Conservation (phyloP, 345 rosid genomes). For the Abelmoschus esculentus region DNA sequence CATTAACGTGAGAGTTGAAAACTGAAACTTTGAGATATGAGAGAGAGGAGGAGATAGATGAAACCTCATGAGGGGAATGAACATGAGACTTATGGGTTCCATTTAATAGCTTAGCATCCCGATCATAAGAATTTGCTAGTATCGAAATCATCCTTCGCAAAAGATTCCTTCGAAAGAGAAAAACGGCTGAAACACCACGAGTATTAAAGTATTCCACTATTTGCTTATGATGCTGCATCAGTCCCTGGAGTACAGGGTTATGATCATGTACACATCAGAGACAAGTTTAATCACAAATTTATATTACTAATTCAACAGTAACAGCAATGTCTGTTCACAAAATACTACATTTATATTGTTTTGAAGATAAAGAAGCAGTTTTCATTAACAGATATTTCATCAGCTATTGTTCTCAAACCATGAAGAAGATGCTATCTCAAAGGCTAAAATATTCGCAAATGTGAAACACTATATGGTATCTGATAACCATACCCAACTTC, state of each 20-base stretch:
- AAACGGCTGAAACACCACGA: conserved; percentile 79
- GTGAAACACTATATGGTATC: neutral
- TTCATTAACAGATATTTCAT: neutral
- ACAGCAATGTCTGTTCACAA: neutral
- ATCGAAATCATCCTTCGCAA: conserved; percentile 87
- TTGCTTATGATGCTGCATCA: conserved; percentile 75
- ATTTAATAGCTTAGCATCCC: conserved; percentile 61
- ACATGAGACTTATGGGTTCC: conserved; percentile 98
- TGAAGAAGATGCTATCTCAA: neutral
- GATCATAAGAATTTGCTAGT: conserved; percentile 88
- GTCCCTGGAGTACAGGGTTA: conserved; percentile 45
- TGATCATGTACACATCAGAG: neutral
- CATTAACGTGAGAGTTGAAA: conserved; percentile 12
- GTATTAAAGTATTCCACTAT: conserved; percentile 81
- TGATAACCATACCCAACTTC: too few species aligned
- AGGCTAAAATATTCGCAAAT: neutral
- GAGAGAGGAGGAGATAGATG: conserved; percentile 5
- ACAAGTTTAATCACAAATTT: neutral
- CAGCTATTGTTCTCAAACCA: neutral
- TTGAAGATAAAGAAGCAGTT: neutral
- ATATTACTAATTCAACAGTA: neutral
- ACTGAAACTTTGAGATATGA: neutral
- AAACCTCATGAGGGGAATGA: conserved; percentile 83
- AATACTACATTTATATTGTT: neutral
- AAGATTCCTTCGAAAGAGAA: conserved; percentile 87